Base-by-base conservation (phyloP, 169 alveolate species). In the Babesia ovis region DNA sequence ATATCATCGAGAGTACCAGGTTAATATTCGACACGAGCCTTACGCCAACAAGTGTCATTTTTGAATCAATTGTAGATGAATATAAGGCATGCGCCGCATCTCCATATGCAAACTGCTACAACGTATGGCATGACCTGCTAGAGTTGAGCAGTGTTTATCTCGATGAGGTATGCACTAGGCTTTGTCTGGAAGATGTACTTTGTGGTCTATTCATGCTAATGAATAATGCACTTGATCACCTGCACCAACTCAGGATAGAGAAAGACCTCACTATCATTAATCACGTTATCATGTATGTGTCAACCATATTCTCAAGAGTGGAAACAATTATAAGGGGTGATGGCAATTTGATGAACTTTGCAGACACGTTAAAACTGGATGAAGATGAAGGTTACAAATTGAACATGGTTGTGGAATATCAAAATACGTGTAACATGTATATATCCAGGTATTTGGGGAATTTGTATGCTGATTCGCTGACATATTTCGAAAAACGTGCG, bases 21-120 rank as follows among this genome's bases (percentile, higher is more conserved):
- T 46, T 79, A 20, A 79, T 79, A 27, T 79, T 79, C 71, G 75
- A 79, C 70, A 31, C 87, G 34, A 79, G 76, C 22, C 62, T 79
- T 16, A 79, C 87, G 2, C 70, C 87, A 0, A 54, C 87, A 11
- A 57, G 45, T 43, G 74, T 79, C 25, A 59, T 79, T 0, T 79
- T 79, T 62, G 75, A 68, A 29, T 58, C 87, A 0, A 79, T 79
- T 6, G 70, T 55, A 23, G 50, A 51, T 34, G 77, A 70, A 22
- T 79, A 57, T 62, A 79, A 70, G 29, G 43, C 12, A 1, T 5
- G 32, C 43, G 58, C 70, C 31, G 34, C 37, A 16, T 39, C 75
- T 11, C 2, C 37, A 0, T 16, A 34, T 27, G 56, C 45, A 34
- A 68, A 35, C 60, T 59, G 77, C 39, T 25, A 59, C 31, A 56